These are phyloP conservation scores for Begonia peltatifolia DNA, from an alignment of 306 rosid species.

Conservation along the genomic window DNA sequence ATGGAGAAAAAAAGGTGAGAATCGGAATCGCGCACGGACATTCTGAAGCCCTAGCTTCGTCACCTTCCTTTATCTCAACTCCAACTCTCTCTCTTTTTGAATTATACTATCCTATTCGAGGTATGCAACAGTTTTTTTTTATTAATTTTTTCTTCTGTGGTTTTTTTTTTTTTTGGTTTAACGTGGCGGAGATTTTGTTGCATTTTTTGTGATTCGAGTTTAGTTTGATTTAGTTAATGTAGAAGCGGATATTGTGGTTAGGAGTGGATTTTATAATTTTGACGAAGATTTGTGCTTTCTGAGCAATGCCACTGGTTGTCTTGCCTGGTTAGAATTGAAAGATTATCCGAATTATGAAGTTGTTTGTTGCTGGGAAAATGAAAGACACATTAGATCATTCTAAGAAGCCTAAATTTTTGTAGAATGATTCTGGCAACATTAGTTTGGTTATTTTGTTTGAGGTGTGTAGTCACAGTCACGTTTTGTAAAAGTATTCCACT, in stretches of 20 bases:
- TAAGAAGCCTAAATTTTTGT: too few species aligned
- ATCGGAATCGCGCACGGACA: not conserved
- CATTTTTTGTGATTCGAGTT: not conserved
- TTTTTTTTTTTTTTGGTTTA: not conserved
- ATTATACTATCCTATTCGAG: slow-evolving; percentile 3
- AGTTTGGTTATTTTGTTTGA: too few species aligned
- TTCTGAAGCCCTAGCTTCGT: slow-evolving; percentile 19
- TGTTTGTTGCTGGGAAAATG: too few species aligned
- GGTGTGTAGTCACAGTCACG: too few species aligned
- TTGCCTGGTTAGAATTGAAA: not conserved
- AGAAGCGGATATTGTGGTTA: not conserved
- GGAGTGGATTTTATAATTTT: not conserved
- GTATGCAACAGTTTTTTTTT: slow-evolving; percentile 8
- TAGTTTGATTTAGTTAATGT: not conserved
- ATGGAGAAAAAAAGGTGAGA: not conserved
- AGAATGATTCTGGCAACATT: too few species aligned
- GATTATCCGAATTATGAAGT: too few species aligned
- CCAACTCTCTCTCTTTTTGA: not conserved
- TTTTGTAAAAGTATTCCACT: too few species aligned
- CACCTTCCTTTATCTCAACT: not conserved
- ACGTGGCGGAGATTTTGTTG: not conserved
- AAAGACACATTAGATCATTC: too few species aligned
- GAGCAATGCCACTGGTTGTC: not conserved
- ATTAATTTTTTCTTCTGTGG: not conserved
- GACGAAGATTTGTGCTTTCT: not conserved